Evolutionary conservation across 1,284 basidiomycete species (phyloP).

Genomic region (Pseudozyma sp.): DNA sequence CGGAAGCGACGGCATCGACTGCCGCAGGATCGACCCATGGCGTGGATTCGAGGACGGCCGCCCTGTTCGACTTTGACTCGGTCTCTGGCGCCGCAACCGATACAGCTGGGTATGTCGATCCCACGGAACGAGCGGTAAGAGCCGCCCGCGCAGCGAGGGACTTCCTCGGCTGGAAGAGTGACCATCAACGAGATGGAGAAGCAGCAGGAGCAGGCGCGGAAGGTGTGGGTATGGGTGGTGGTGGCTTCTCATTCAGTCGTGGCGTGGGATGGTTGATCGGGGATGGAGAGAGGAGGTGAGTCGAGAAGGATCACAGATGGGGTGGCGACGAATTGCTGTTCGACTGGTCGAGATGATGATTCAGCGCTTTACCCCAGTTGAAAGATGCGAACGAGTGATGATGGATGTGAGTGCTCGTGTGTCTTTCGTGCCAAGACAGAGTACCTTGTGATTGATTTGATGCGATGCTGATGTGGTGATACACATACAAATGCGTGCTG

Average conservation of each 20-base stretch:
- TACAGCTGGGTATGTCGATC: slow-evolving; percentile 23
- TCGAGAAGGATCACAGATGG: too few species aligned
- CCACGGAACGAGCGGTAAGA: slow-evolving; percentile 35
- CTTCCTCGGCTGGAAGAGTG: slow-evolving; percentile 48
- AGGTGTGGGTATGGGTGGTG: slow-evolving; percentile 10
- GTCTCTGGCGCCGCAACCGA: slow-evolving; percentile 9
- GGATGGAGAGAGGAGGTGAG: slow-evolving; percentile 22
- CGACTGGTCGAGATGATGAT: too few species aligned
- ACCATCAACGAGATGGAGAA: not conserved
- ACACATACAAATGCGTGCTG: too few species aligned
- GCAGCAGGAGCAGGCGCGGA: not conserved
- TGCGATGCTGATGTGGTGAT: too few species aligned
- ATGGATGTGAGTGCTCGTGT: too few species aligned
- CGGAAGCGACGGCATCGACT: not conserved
- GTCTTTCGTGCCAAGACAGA: too few species aligned
- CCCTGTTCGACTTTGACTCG: slow-evolving; percentile 45
- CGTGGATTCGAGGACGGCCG: slow-evolving; percentile 32
- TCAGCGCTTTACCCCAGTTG: too few species aligned
- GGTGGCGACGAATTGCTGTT: too few species aligned
- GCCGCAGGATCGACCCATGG: not conserved
- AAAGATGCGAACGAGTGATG: too few species aligned
- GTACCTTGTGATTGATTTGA: too few species aligned
- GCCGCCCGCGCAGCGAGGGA: slow-evolving; percentile 49
- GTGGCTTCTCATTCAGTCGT: slow-evolving; percentile 36
- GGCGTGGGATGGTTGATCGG: slow-evolving; percentile 52